Base-by-base conservation (phyloP, 768 basidiomycete genomes). In the Cubamyces sp. region DNA sequence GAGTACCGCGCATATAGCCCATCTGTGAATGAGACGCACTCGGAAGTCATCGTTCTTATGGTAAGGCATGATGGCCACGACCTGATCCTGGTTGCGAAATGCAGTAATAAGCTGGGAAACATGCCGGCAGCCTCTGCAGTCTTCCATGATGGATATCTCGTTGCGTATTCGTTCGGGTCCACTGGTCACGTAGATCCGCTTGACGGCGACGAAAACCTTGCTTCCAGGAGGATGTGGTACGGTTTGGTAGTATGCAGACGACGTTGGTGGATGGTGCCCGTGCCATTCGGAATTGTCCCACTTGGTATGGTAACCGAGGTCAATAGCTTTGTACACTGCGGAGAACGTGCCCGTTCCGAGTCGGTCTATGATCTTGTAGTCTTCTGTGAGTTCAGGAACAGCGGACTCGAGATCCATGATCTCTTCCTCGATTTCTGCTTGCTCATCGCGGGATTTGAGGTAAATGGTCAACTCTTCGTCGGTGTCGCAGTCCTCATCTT, bases 331-430 rank as follows among this genome's bases (percentile, higher is more conserved):
- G 82, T 98, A 99, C n/a, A 99, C 97, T 11, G 95, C 95, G 0
- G 96, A 98, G 77, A 99, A 99, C 1, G 96, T 99, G 16, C 96
- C 96, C 56, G 96, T 98, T 15, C 97, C 97, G 0, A 99, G 83
- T 0, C 96, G 84, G 76, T 98, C 96, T 39, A 98, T 74, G 39
- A 98, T 79, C 52, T 78, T 82, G 79, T 96, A 98, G 65, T 90
- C 81, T 3, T 78, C 70, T 5, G 75, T 71, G 55, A 96, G 79
- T n/a, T 81, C 74, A 0, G 91, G 90, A 4, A 96, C 86, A 18
- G 83, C 81, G 0, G 76, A 71, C 64, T 86, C 77, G 26, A 98
- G 82, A 62, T 91, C 85, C 0, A 75, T 71, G 45, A 98, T 94
- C 75, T 99, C 96, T 42, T 79, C 76, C 47, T 82, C 76, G 54